phyloP scores from a whole-genome alignment of 202 grass and related monocot genomes.

The Musa balbisiana region DNA sequence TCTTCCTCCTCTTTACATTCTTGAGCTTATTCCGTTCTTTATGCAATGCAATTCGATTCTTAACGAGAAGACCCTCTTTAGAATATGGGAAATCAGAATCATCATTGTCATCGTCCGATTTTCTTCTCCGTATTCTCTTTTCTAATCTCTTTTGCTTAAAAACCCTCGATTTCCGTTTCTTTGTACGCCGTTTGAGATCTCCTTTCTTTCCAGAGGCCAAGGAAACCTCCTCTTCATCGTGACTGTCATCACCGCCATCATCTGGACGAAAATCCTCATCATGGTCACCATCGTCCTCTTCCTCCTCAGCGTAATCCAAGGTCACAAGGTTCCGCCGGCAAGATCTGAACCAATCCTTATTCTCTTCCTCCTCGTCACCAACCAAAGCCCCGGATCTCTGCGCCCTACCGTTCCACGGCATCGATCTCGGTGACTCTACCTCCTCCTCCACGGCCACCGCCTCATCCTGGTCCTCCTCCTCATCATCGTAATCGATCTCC shows the following conservation, averaged over 20 bases:
- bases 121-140: neutral
- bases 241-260: neutral
- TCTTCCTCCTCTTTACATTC: constrained; percentile 44
- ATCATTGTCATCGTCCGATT: constrained; percentile 13
- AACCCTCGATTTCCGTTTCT: neutral
- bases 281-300: neutral
- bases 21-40: constrained; percentile 15
- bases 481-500: neutral
- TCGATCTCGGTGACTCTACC: neutral
- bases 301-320: constrained; percentile 4
- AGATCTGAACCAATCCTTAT: neutral
- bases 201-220: neutral
- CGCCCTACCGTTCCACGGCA: neutral
- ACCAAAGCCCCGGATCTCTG: neutral
- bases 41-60: constrained; percentile 9
- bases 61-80: constrained; percentile 38
- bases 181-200: neutral
- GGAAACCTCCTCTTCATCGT: neutral
- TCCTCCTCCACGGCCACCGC: neutral
- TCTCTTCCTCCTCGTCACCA: neutral
- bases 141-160: neutral
- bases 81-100: constrained; percentile 61
- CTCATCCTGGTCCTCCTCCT: neutral
- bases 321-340: neutral
- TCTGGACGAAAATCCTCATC: neutral